Conservation (phyloP, 108 stramenopile species). For the Stephanodiscus triporus region DNA sequence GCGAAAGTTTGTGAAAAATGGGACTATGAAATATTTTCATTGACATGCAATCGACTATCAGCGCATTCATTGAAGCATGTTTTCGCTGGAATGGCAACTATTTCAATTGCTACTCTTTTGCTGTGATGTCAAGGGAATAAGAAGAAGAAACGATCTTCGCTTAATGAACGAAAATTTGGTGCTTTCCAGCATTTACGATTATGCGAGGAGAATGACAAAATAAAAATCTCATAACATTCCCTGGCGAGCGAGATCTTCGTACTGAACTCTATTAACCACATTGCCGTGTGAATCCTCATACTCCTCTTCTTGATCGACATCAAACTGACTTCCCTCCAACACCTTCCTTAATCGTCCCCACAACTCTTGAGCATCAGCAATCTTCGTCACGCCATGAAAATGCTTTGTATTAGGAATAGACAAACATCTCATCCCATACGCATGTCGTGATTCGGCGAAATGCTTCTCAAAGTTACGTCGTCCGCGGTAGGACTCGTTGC, state of each 20-base stretch:
- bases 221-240: constrained; percentile 74
- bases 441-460: constrained; percentile 97
- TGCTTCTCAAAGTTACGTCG: constrained; percentile 93
- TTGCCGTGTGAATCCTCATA: constrained; percentile 99
- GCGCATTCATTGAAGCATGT: constrained; percentile 31
- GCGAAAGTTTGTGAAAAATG: constrained; percentile 21
- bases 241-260: constrained; percentile 96
- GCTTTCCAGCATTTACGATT: too few species aligned
- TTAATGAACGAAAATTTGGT: too few species aligned
- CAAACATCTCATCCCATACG: constrained; percentile 96
- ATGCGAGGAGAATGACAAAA: too few species aligned
- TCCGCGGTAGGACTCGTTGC: constrained; percentile 95
- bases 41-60: constrained; percentile 10
- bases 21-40: constrained; percentile 25
- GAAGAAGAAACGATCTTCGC: too few species aligned
- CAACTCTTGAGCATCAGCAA: constrained; percentile 94
- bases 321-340: constrained; percentile 78
- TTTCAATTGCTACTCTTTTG: constrained; percentile 9
- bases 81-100: constrained; percentile 31
- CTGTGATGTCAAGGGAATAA: not conserved
- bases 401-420: constrained; percentile 99
- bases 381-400: constrained; percentile 97
- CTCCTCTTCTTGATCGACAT: constrained; percentile 91
- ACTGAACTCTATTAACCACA: constrained; percentile 90
- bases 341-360: constrained; percentile 85